phyloP scores from a whole-genome alignment of 2,329 filamentous ascomycete species.

The Rhexocercosporidium sp. region DNA sequence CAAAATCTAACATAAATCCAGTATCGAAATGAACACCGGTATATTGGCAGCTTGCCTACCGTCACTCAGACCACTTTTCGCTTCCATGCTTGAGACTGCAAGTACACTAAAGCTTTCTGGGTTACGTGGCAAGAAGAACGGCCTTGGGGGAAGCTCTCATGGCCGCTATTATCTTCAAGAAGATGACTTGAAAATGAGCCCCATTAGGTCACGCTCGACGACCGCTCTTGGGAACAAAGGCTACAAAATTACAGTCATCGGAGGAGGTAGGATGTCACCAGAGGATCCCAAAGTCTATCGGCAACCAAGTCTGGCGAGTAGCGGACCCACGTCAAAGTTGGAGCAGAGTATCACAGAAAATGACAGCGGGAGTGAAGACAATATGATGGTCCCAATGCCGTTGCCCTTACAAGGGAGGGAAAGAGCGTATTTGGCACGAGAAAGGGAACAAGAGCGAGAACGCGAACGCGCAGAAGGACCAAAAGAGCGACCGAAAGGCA shows the following conservation, averaged over 20 bases:
- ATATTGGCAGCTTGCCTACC: conserved; percentile 51
- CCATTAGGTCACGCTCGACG: conserved; percentile 15
- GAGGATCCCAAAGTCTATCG: conserved; percentile 12
- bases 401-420: conserved; percentile 9
- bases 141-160: neutral
- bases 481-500: conserved; percentile 11
- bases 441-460: neutral
- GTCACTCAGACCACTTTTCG: conserved; percentile 48
- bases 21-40: conserved; percentile 50
- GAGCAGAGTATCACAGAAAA: conserved; percentile 26
- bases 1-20: conserved; percentile 9
- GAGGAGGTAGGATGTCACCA: conserved; percentile 11
- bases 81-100: conserved; percentile 42
- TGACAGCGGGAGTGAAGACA: conserved; percentile 25
- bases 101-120: conserved; percentile 10
- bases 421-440: neutral
- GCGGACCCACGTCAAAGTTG: conserved; percentile 27
- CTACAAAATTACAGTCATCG: conserved; percentile 21
- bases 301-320: conserved; percentile 15
- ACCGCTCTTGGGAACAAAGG: conserved; percentile 15
- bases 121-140: conserved; percentile 7
- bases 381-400: conserved; percentile 20
- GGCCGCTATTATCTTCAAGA: conserved; percentile 21
- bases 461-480: neutral
- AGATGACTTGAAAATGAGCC: conserved; percentile 25